Conservation (phyloP, 192 early-diverging fungal genomes). For the Coemansia sp. region DNA sequence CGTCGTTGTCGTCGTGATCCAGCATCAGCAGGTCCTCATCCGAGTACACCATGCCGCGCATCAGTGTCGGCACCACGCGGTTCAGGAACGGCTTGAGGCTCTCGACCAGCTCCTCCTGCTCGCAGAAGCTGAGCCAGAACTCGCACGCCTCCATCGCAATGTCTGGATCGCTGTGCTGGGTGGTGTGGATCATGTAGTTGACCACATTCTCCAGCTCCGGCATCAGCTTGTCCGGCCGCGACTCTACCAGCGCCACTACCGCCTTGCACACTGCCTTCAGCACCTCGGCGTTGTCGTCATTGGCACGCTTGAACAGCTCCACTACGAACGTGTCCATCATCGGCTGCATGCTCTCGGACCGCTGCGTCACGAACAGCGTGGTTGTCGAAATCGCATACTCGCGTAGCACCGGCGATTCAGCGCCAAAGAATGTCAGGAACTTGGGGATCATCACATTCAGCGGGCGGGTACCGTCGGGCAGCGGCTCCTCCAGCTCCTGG, state of each 20-base stretch:
- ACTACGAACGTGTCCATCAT: conserved; percentile 52
- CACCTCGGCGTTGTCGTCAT: conserved; percentile 76
- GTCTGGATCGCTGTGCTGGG: conserved; percentile 74
- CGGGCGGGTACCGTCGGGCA: conserved; percentile 65
- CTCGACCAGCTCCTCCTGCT: conserved; percentile 78
- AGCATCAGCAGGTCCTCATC: conserved; percentile 83
- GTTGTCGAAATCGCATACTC: conserved; percentile 75
- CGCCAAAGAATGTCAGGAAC: conserved; percentile 81
- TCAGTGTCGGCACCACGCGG: conserved; percentile 84
- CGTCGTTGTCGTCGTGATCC: conserved; percentile 79
- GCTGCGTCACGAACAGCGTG: conserved; percentile 82
- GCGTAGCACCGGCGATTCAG: conserved; percentile 70
- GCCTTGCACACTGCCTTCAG: conserved; percentile 93
- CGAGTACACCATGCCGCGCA: conserved; percentile 95
- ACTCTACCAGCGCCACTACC: conserved; percentile 85
- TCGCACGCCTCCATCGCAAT: conserved; percentile 98
- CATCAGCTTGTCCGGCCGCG: conserved; percentile 76
- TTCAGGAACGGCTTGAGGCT: conserved; percentile 64
- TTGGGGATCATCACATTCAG: conserved; percentile 85
- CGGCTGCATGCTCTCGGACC: conserved; percentile 60
- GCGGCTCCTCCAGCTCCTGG: conserved; percentile 68
- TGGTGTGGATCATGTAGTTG: conserved; percentile 93
- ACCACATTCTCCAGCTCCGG: conserved; percentile 86
- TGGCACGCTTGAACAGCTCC: conserved; percentile 77
- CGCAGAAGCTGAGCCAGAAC: conserved; percentile 97